Evolutionary conservation across 2,329 filamentous ascomycete genomes (phyloP), one percentile per base, ranked within the genome.

Genomic region (Cordyceps farinosa): DNA sequence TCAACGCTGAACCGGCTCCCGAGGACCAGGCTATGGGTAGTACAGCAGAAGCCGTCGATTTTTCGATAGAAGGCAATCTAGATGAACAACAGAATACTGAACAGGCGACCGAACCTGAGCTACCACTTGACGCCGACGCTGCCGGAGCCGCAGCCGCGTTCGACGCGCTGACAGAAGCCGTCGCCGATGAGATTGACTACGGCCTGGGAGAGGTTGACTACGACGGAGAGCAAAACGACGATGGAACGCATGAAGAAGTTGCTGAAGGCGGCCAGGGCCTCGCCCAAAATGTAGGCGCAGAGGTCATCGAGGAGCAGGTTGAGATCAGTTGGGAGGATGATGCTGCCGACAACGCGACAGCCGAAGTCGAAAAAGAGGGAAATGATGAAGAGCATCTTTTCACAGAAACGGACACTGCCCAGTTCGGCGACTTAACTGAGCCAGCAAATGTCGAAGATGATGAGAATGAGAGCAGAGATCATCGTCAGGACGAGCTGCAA

Each of bases 181-280:
- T 54, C 42, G 50, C 63, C 13, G 75, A 77, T 45, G 77, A 79
- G 55, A 75, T 75, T 32, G 75, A 74, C 48, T 76, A 77, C 54
- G 36, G 54, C 34, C n/a, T 62, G 1, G 60, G 44, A 27, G 60
- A 56, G 10, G 52, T 62, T 6, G 60, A 56, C 10, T 55, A 42
- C 10, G 9, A 32, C 9, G 54, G 17, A 10, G 75, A 78, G 40
- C 70, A 76, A 27, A 69, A 66, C 44, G 69, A 66, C 11, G 68
- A 70, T 42, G 15, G 22, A 15, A 36, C 9, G 5, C 57, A 55
- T 29, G 52, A 54, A 2, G 38, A 34, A 5, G 38, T 44, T 45
- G 38, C 27, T 8, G 42, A 36, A 10, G 62, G 65, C 6, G 51
- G 62, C 15, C 32, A 53, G 36, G 52, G 50, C 27, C 45, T 27